Evolutionary conservation across 768 basidiomycete genomes (phyloP).

Genomic region (Trametes cinnabarina): DNA sequence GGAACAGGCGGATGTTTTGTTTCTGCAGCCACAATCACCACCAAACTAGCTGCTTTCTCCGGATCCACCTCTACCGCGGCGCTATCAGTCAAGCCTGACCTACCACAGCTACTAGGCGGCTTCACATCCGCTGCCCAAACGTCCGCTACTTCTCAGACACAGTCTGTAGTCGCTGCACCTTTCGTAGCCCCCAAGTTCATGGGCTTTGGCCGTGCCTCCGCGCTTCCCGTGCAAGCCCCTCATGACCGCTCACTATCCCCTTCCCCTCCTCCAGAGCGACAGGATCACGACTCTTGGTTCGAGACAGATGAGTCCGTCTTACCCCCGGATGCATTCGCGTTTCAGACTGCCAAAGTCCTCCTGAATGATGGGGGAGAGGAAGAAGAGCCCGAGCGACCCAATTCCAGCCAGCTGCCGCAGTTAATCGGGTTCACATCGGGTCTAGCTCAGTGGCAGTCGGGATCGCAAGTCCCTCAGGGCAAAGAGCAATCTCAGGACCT

Average conservation of each 20-base stretch:
- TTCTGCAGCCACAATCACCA: background rate
- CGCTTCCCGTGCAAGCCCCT: background rate
- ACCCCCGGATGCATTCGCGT: constrained; percentile 4
- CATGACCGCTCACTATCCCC: background rate
- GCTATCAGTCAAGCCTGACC: background rate
- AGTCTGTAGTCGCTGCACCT: background rate
- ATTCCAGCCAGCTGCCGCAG: background rate
- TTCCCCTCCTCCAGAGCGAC: constrained; percentile 1
- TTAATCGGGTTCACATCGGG: background rate
- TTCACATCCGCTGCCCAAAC: constrained; percentile 2
- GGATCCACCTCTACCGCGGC: constrained; percentile 13
- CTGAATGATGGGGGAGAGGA: background rate
- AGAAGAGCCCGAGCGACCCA: background rate
- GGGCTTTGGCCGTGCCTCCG: constrained; percentile 6
- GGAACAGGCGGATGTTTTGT: background rate
- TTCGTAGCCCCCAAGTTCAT: background rate
- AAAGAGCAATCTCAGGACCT: background rate
- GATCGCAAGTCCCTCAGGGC: background rate
- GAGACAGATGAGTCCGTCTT: constrained; percentile 9
- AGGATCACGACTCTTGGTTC: constrained; percentile 22
- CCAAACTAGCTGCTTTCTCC: background rate
- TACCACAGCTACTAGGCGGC: background rate
- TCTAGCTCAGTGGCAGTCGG: background rate
- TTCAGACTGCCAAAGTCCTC: constrained; percentile 1
- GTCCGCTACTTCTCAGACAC: background rate